Percentiles rank a stretch among this genome's conserved stretches.
These are phyloP conservation scores for Auriscalpium vulgare DNA, from an alignment of 768 basidiomycete species.

Conservation along the genomic window DNA sequence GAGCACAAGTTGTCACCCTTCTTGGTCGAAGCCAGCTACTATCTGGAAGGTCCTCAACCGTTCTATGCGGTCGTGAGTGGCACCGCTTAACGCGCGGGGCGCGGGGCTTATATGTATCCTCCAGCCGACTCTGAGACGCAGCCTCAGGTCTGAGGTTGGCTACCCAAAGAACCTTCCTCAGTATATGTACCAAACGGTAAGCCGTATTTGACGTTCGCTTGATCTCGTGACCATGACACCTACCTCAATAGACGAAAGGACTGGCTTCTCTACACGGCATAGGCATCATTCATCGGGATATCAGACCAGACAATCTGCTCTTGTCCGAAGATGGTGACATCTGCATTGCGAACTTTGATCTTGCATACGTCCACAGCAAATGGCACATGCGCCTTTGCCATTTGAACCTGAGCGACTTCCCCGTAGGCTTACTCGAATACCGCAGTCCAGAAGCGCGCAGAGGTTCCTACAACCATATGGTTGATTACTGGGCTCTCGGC, in stretches of 20 bases:
- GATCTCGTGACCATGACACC: not conserved
- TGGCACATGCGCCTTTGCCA: not conserved
- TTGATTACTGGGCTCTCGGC: constrained; percentile 6
- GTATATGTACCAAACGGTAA: not conserved
- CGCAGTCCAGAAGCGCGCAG: constrained; percentile 1
- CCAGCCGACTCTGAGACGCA: not conserved
- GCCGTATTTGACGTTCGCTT: not conserved
- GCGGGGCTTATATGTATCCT: too few species aligned
- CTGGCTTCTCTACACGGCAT: not conserved
- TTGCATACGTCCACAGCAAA: not conserved
- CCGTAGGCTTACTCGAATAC: not conserved
- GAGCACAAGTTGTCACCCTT: not conserved
- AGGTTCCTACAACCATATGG: constrained; percentile 1
- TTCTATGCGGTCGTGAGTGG: too few species aligned
- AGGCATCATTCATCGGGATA: constrained; percentile 4
- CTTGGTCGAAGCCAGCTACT: constrained; percentile 3
- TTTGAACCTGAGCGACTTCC: not conserved
- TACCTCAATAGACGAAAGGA: not conserved
- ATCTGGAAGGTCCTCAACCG: not conserved
- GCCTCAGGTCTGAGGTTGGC: not conserved
- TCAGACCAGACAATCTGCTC: constrained; percentile 3
- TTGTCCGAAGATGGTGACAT: not conserved
- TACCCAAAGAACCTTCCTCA: not conserved
- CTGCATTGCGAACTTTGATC: constrained; percentile 3
- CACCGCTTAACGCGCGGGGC: too few species aligned